Percentiles rank a stretch among this genome's conserved stretches.
Conservation (phyloP, 2,329 filamentous ascomycete species). For the Colletotrichum tropicale region DNA sequence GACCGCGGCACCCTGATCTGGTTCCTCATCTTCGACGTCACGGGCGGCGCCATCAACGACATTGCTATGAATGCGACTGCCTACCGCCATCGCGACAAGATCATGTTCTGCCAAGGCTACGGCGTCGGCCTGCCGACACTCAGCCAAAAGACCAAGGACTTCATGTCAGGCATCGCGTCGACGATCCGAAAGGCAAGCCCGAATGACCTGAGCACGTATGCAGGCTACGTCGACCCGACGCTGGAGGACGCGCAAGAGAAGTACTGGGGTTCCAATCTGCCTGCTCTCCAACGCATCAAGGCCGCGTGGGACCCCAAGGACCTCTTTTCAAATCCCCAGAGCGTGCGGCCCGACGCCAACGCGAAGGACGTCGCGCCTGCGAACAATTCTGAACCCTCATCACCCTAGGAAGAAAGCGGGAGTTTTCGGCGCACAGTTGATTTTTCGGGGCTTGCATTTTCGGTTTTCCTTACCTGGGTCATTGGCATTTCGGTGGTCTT, state of each 20-base stretch:
- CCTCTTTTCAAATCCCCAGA: conserved; percentile 65
- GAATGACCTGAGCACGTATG: conserved; percentile 56
- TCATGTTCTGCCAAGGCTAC: conserved; percentile 69
- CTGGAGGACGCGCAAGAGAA: conserved; percentile 49
- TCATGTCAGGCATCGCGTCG: conserved; percentile 56
- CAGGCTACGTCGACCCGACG: conserved; percentile 65
- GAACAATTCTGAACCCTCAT: background rate
- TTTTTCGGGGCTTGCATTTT: background rate
- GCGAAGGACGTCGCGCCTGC: background rate
- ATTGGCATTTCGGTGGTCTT: background rate
- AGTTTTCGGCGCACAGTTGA: background rate
- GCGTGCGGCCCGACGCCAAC: conserved; percentile 38
- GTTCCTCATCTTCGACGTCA: conserved; percentile 67
- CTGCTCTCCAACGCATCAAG: conserved; percentile 54
- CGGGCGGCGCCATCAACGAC: conserved; percentile 65
- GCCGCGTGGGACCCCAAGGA: conserved; percentile 55
- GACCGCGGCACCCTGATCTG: conserved; percentile 59
- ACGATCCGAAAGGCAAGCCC: conserved; percentile 41
- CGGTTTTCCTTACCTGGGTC: background rate
- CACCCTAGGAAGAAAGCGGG: conserved; percentile 13
- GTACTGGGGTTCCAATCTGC: conserved; percentile 62
- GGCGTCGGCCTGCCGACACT: conserved; percentile 54
- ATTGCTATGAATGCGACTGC: conserved; percentile 59
- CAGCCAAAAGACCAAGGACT: conserved; percentile 48
- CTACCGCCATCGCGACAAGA: conserved; percentile 67